Evolutionary conservation across 2,329 filamentous ascomycete species (phyloP), one percentile per base, ranked within the genome.

Genomic region (Fusarium citri): DNA sequence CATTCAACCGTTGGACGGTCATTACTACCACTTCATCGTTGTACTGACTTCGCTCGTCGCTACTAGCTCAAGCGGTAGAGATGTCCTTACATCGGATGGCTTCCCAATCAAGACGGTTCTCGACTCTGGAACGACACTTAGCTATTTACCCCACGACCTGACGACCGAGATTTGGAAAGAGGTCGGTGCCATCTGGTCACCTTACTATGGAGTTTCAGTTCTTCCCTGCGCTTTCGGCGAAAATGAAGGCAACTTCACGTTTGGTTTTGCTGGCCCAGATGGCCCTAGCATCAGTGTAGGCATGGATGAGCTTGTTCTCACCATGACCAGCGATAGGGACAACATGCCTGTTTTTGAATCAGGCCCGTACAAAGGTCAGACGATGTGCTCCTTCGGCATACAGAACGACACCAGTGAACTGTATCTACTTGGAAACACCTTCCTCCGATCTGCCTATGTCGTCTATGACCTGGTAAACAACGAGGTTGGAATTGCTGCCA

Each of bases 71-170:
- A 84, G 80, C 28, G 87, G 87, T 14, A 82, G 76, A 51, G 86
- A 88, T 66, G 73, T 75, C 1, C 78, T 88, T 31, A 80, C 81
- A 1, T 82, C 83, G 0, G 48, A 63, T 4, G 55, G 78, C 18
- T 82, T 82, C 42, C 84, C 89, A 1, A 76, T 88, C n/a, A 80
- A 87, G 6, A 91, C 89, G 5, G 84, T 94, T 7, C 85, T 94
- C 37, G 92, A 94, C 79, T 92, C 91, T 2, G 92, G 92, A 40
- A 92, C 89, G n/a, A 92, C 89, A 5, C 82, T 93, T 64, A 90
- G 86, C 69, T 92, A 92, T 74, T 81, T 94, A 1, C 92, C 92
- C 2, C 83, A 87, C 61, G 83, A 88, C 54, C 78, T 94, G 46
- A 86, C 86, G 4, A 68, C 78, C 10, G 78, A 85, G 65, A 79